Base-by-base conservation (phyloP, 2,329 filamentous ascomycete genomes). In the Dendryphion nanum region DNA sequence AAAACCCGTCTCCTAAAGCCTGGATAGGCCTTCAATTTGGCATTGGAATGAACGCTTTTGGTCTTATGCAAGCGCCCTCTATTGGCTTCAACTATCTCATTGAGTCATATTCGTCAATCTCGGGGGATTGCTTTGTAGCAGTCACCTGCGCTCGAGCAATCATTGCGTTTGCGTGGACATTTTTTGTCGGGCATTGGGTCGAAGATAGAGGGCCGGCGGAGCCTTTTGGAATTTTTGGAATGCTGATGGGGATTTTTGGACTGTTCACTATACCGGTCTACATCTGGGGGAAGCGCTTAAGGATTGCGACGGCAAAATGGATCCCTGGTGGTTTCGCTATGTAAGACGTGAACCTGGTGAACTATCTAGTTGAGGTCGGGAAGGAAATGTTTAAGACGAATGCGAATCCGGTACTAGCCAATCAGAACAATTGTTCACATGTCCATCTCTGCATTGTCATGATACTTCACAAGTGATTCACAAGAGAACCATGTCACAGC, bases 101-200 rank as follows among this genome's bases (percentile, higher is more conserved):
- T 23, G 76, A 78, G 24, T 63, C 72, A 0, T 78, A 78, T 45
- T 57, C 62, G 1, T 53, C 63, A 1, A 46, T 76, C 1, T 69
- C 72, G 0, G 70, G 69, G 2, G 75, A 79, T 45, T 78, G 75
- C 48, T 78, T 79, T 45, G 73, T 75, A 10, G 71, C 74, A 35
- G 69, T 78, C 0, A 76, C 74, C 1, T 70, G 70, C 20, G 55
- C 73, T 13, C 65, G 75, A 3, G 66, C 73, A 8, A 55, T 77
- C 4, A 68, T 80, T 6, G 65, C 69, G 1, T 79, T 79, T 46
- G 68, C 73, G 0, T 79, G 75, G 74, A 75, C 73, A 0, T 77
- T 77, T 38, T 78, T 79, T 30, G 70, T 74, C 0, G 66, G 67
- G 3, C 59, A 68, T 4, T 79, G 75, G 76, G 63, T 76, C 0